Conservation (phyloP, 2,329 filamentous ascomycete genomes). For the Lojkania enalia region DNA sequence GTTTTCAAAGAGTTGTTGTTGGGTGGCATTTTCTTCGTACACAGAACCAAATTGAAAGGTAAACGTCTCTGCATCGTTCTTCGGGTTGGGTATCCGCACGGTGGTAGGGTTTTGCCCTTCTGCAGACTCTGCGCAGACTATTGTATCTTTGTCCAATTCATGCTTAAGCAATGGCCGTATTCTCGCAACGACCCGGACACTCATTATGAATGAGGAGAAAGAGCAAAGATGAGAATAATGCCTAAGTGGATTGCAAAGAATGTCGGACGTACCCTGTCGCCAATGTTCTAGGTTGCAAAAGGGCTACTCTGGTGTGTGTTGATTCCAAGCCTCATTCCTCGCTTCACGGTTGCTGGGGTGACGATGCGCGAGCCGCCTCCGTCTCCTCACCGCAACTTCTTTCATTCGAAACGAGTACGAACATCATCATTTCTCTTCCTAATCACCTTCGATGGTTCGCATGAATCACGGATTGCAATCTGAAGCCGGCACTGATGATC, state of each 20-base stretch:
- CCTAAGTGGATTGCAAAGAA: constrained; percentile 36
- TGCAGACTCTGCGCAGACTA: constrained; percentile 66
- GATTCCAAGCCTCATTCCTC: no score
- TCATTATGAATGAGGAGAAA: constrained; percentile 7
- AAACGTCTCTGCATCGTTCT: constrained; percentile 88
- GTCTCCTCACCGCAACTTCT: no score
- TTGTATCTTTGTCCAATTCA: constrained; percentile 85
- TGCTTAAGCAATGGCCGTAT: constrained; percentile 85
- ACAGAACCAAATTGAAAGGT: constrained; percentile 94
- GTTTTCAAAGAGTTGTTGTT: constrained; percentile 84
- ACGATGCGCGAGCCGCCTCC: no score
- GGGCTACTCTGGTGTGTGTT: no score
- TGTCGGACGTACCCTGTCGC: constrained; percentile 32
- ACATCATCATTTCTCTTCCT: no score
- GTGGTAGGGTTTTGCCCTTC: constrained; percentile 47
- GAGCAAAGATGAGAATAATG: constrained; percentile 23
- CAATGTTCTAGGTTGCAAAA: no score
- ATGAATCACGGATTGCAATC: no score
- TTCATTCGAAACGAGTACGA: no score
- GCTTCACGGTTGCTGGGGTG: no score
- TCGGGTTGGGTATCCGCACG: constrained; percentile 89
- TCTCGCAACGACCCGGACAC: constrained; percentile 83
- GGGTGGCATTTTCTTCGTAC: constrained; percentile 77
- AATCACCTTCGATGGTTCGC: no score
- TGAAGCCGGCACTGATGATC: no score